Evolutionary conservation across 257 asterid species (phyloP).

Genomic region (Solanum commersonii): DNA sequence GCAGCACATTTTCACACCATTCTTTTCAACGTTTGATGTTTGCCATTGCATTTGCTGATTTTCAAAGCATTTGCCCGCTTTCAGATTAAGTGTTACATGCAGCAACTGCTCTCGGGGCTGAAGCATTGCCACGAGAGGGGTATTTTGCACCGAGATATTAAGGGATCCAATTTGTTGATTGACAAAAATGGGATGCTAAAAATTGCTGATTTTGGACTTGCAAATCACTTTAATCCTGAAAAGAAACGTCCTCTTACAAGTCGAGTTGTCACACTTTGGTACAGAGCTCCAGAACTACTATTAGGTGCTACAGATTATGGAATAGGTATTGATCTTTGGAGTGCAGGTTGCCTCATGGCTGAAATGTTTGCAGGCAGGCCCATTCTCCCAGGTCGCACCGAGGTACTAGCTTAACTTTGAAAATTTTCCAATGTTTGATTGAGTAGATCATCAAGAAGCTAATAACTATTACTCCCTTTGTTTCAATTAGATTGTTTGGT

Average conservation of each 20-base stretch:
- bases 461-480: not conserved
- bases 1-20: not conserved
- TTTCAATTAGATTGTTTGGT: not conserved
- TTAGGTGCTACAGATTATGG: constrained; percentile 77
- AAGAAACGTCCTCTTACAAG: constrained; percentile 51
- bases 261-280: constrained; percentile 89
- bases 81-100: constrained; percentile 74
- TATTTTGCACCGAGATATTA: constrained; percentile 67
- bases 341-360: constrained; percentile 84
- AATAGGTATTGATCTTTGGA: constrained; percentile 74
- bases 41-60: not conserved
- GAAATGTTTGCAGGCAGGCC: constrained; percentile 82
- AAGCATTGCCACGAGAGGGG: constrained; percentile 79
- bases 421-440: not conserved
- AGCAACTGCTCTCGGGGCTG: constrained; percentile 63
- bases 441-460: not conserved
- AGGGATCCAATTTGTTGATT: constrained; percentile 72
- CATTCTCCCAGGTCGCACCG: constrained; percentile 70
- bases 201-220: constrained; percentile 81
- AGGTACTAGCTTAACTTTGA: constrained; percentile 30
- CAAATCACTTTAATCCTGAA: constrained; percentile 34
- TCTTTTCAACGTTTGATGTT: not conserved
- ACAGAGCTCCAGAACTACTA: constrained; percentile 76
- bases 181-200: constrained; percentile 63
- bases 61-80: not conserved